These are phyloP conservation scores for Colletotrichum melonis DNA, from an alignment of 2,329 filamentous ascomycete genomes.

Conservation along the genomic window DNA sequence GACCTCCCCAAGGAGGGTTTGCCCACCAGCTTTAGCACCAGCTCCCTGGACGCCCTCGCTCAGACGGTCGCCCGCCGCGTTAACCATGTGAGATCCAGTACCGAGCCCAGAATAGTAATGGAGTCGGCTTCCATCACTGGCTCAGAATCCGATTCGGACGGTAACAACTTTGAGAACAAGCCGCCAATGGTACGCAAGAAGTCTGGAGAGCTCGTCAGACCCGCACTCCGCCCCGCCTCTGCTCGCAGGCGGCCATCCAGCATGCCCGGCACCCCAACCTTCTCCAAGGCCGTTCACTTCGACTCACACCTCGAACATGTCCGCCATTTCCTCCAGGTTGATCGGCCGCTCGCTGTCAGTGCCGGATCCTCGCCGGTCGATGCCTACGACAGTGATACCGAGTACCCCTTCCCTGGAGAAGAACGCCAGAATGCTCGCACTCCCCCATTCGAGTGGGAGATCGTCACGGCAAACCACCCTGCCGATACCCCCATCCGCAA, in stretches of 20 bases:
- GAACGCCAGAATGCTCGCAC: slow-evolving; percentile 52
- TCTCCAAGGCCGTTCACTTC: slow-evolving; percentile 97
- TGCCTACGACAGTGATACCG: slow-evolving; percentile 84
- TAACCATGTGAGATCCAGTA: slow-evolving; percentile 65
- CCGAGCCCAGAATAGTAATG: slow-evolving; percentile 63
- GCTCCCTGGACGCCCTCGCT: slow-evolving; percentile 55
- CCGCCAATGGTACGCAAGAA: slow-evolving; percentile 98
- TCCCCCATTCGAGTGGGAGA: slow-evolving; percentile 85
- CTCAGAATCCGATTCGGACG: slow-evolving; percentile 73
- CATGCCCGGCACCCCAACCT: slow-evolving; percentile 97
- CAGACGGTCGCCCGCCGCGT: slow-evolving; percentile 52
- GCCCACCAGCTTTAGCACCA: slow-evolving; percentile 61
- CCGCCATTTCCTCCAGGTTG: slow-evolving; percentile 93
- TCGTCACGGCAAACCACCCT: slow-evolving; percentile 76
- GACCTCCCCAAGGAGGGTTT: slow-evolving; percentile 46
- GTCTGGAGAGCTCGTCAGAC: slow-evolving; percentile 95
- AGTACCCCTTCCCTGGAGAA: slow-evolving; percentile 83
- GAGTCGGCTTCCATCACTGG: slow-evolving; percentile 60
- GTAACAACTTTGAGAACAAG: slow-evolving; percentile 69
- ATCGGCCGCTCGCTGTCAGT: slow-evolving; percentile 95
- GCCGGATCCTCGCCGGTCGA: slow-evolving; percentile 93
- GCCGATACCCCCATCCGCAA: slow-evolving; percentile 71
- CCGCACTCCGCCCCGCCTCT: slow-evolving; percentile 85
- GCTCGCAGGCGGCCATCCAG: slow-evolving; percentile 83
- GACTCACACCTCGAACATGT: slow-evolving; percentile 97